Base-by-base conservation (phyloP, 805 yeast species). In the Candida morakotiae region DNA sequence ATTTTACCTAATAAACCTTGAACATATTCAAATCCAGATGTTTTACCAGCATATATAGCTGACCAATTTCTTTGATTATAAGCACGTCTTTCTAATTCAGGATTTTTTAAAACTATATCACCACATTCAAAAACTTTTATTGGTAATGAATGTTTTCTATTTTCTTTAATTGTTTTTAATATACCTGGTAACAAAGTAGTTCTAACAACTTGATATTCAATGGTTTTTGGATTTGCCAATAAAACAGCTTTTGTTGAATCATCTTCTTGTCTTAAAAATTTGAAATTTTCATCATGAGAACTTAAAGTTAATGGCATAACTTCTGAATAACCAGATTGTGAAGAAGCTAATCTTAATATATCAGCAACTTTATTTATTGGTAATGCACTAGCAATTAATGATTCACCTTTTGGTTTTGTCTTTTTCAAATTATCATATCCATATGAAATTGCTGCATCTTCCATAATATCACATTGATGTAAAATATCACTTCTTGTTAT, bases 381-480 rank as follows among this genome's bases (percentile, higher is more conserved):
- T 58, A 91, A 76, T 29, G 98, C 88, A 38, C 83, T 73, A 17
- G 95, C 96, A 44, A 87, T 82, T 46, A 83, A 78, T 8, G 95
- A 77, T 40, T 81, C 81, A 22, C 87, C 73, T 11, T 17, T 34
- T 55, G 93, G 87, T 47, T 76, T 76, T 35, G 93, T 80, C 65
- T 82, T 87, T 45, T 75, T 76, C 55, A 93, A 73, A 58, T 86
- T 87, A 67, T 89, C 84, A 73, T 83, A 93, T 40, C 98, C 99
- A 58, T 87, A 93, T 21, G 87, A 94, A 56, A 93, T 83, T 33
- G 96, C 98, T 34, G 91, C 96, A 62, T 93, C 99, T 65, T 93
- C 99, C 95, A 93, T 86, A 48, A 93, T 82, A 65, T 93, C 99
- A 73, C 98, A 91, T 60, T 87, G 95, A 64, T 93, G 99, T 54